Percentiles rank a stretch among this genome's conserved stretches.
Evolutionary conservation across 2,329 filamentous ascomycete genomes (phyloP).

Genomic region (Grosmannia huntii): DNA sequence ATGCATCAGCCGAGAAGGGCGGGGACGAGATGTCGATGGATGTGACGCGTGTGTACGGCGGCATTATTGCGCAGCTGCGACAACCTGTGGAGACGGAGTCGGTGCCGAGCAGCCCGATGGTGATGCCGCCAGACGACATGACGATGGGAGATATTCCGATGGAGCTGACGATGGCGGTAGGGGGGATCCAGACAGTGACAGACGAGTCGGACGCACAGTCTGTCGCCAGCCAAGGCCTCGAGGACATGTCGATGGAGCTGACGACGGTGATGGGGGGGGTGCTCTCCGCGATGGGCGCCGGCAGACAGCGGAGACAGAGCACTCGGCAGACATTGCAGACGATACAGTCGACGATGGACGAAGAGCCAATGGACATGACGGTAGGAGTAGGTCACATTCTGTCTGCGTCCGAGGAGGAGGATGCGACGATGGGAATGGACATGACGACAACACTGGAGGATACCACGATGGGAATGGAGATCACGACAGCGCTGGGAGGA

Average conservation of each 20-base stretch:
- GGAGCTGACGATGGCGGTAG: conserved; percentile 73
- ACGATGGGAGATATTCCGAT: conserved; percentile 38
- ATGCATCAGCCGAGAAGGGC: neutral
- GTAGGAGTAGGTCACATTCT: conserved; percentile 11
- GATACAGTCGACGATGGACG: conserved; percentile 13
- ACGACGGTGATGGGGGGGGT: conserved; percentile 52
- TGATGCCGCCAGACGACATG: conserved; percentile 41
- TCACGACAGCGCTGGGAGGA: conserved; percentile 49
- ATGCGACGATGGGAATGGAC: conserved; percentile 48
- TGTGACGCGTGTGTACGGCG: conserved; percentile 70
- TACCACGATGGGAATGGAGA: conserved; percentile 47
- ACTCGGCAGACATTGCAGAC: conserved; percentile 15
- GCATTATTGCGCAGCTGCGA: conserved; percentile 49
- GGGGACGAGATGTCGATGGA: conserved; percentile 77
- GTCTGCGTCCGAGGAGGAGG: conserved; percentile 13
- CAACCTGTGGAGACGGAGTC: conserved; percentile 6
- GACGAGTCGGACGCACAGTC: neutral
- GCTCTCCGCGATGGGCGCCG: conserved; percentile 16
- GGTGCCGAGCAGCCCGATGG: conserved; percentile 15
- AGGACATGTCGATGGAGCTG: conserved; percentile 71
- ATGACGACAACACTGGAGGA: conserved; percentile 33
- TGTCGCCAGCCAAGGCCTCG: conserved; percentile 31
- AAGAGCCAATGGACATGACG: conserved; percentile 46
- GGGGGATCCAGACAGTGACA: conserved; percentile 43
- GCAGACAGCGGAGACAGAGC: conserved; percentile 9